Conservation (phyloP, 2,329 filamentous ascomycete genomes). For the Penicillium crustosum region DNA sequence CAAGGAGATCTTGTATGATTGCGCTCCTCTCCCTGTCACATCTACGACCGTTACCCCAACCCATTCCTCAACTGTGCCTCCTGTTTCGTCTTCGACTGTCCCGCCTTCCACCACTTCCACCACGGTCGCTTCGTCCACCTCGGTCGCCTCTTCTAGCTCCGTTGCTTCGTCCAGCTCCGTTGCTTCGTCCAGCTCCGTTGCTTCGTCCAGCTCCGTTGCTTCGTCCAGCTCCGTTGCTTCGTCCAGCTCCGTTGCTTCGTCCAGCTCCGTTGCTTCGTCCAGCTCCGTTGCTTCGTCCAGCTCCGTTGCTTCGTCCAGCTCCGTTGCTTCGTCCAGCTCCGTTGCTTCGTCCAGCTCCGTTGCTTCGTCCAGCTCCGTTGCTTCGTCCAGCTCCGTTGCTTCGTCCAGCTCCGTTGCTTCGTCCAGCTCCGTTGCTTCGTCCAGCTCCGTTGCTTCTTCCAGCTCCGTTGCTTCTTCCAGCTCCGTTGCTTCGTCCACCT, state of each 20-base stretch:
- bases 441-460: neutral
- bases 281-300: neutral
- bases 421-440: neutral
- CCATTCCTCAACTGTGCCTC: conserved; percentile 5
- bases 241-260: conserved; percentile 10
- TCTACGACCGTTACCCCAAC: conserved; percentile 20
- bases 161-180: neutral
- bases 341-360: neutral
- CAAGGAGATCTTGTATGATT: conserved; percentile 44
- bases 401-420: neutral
- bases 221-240: neutral
- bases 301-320: neutral
- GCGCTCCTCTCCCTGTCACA: conserved; percentile 22
- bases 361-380: neutral
- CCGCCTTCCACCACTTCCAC: neutral
- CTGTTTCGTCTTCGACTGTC: neutral
- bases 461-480: neutral
- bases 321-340: neutral
- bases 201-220: conserved; percentile 5
- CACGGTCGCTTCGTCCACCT: conserved; percentile 2
- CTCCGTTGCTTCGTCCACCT: neutral
- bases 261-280: neutral
- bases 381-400: neutral
- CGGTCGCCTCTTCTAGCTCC: neutral
- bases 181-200: neutral